Conservation (phyloP, 108 stramenopile genomes). For the Cylindrotheca fusiformis region DNA sequence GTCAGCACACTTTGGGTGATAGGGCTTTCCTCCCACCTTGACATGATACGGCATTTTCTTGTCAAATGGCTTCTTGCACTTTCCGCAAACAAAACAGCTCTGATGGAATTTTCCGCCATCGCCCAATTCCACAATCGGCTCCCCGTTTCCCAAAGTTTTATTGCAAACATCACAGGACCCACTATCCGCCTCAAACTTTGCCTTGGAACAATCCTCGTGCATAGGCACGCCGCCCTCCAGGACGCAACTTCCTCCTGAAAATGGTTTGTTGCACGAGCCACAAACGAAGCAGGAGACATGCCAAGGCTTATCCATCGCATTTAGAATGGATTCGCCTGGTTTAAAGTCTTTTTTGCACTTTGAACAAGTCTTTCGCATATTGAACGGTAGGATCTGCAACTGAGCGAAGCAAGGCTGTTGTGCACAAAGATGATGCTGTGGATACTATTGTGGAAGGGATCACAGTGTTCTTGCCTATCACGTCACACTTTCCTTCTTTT, state of each 20-base stretch:
- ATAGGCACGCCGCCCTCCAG: background rate
- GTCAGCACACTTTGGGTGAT: background rate
- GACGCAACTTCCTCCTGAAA: background rate
- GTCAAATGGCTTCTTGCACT: background rate
- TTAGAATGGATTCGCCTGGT: background rate
- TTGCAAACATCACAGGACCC: background rate
- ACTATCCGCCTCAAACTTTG: background rate
- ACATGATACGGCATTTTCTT: background rate
- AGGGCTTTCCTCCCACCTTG: background rate
- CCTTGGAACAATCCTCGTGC: slow-evolving; percentile 1
- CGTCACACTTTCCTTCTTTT: too few species aligned
- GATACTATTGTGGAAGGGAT: too few species aligned
- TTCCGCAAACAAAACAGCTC: background rate
- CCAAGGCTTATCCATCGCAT: background rate
- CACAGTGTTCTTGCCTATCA: too few species aligned
- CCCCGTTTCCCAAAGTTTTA: background rate
- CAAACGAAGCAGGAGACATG: background rate
- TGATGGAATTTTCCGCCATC: background rate
- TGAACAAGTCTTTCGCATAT: background rate
- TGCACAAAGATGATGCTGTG: too few species aligned
- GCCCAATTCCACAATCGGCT: background rate
- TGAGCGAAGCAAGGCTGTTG: too few species aligned
- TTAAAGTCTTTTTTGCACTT: background rate
- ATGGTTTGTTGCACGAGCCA: background rate
- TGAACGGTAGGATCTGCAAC: too few species aligned